Evolutionary conservation across 768 basidiomycete genomes (phyloP).

Genomic region (Cyclocybe cylindracea): DNA sequence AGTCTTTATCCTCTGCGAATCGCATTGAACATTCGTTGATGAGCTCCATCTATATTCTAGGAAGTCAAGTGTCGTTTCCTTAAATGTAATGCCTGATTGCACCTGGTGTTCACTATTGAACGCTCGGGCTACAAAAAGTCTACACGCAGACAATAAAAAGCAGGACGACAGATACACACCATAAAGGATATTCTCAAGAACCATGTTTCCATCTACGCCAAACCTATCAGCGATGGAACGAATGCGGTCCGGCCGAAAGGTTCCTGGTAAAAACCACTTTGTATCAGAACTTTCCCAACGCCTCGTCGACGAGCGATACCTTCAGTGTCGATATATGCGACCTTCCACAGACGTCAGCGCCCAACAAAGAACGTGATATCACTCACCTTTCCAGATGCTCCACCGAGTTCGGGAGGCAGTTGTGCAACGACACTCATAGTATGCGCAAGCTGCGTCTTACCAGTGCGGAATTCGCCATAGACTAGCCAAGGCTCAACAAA

Average conservation of each 20-base stretch:
- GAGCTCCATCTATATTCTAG: constrained; percentile 70
- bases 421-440: constrained; percentile 93
- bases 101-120: constrained; percentile 94
- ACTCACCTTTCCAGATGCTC: constrained; percentile 82
- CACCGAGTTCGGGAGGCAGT: constrained; percentile 86
- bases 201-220: constrained; percentile 88
- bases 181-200: constrained; percentile 89
- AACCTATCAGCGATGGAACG: constrained; percentile 90
- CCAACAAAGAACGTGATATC: background rate
- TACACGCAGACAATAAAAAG: background rate
- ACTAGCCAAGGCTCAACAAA: constrained; percentile 44
- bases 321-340: constrained; percentile 93
- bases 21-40: constrained; percentile 88
- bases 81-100: background rate
- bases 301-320: constrained; percentile 36
- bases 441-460: constrained; percentile 94
- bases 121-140: constrained; percentile 64
- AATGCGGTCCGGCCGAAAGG: constrained; percentile 93
- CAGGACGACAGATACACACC: constrained; percentile 41
- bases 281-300: constrained; percentile 6
- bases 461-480: constrained; percentile 95
- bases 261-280: constrained; percentile 49
- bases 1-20: constrained; percentile 89
- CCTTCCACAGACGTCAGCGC: constrained; percentile 37
- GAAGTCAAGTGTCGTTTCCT: no score